phyloP scores from a whole-genome alignment of 1,284 basidiomycete species.

The Phenoliferia sp. region DNA sequence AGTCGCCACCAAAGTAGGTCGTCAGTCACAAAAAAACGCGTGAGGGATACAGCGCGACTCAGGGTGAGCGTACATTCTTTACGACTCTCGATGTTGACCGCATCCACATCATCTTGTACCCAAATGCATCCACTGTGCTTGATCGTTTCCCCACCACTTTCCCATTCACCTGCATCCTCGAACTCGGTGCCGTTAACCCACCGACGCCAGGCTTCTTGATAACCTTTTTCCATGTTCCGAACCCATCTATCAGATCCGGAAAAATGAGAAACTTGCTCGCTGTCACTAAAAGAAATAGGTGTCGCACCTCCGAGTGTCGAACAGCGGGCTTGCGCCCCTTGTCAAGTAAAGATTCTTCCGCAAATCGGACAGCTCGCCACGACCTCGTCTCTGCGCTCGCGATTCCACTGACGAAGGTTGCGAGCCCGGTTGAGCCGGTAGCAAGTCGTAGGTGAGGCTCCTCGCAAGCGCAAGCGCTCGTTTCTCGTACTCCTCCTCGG shows the following conservation, averaged over 20 bases:
- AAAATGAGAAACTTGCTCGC: not conserved
- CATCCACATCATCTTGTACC: slow-evolving; percentile 33
- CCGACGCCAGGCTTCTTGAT: slow-evolving; percentile 52
- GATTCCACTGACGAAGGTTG: slow-evolving; percentile 27
- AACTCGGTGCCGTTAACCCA: slow-evolving; percentile 54
- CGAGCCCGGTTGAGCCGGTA: slow-evolving; percentile 31
- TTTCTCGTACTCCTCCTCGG: slow-evolving; percentile 52
- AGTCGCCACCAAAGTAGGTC: too few relatives aligned
- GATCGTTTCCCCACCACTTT: slow-evolving; percentile 37
- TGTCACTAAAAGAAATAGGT: not conserved
- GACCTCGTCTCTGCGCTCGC: slow-evolving; percentile 7
- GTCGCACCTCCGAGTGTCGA: slow-evolving; percentile 50
- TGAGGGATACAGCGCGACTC: too few relatives aligned
- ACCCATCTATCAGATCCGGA: slow-evolving; percentile 45
- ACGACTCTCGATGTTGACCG: not conserved
- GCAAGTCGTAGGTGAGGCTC: slow-evolving; percentile 42
- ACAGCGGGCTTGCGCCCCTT: slow-evolving; percentile 52
- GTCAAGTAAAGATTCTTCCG: slow-evolving; percentile 52
- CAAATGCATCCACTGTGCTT: slow-evolving; percentile 46
- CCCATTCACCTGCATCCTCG: slow-evolving; percentile 33
- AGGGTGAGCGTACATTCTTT: too few relatives aligned
- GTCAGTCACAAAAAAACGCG: too few relatives aligned
- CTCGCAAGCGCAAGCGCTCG: slow-evolving; percentile 52
- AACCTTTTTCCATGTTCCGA: slow-evolving; percentile 51
- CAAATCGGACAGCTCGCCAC: slow-evolving; percentile 48